phyloP scores from a whole-genome alignment of 345 rosid species.

The Syzygium grande region DNA sequence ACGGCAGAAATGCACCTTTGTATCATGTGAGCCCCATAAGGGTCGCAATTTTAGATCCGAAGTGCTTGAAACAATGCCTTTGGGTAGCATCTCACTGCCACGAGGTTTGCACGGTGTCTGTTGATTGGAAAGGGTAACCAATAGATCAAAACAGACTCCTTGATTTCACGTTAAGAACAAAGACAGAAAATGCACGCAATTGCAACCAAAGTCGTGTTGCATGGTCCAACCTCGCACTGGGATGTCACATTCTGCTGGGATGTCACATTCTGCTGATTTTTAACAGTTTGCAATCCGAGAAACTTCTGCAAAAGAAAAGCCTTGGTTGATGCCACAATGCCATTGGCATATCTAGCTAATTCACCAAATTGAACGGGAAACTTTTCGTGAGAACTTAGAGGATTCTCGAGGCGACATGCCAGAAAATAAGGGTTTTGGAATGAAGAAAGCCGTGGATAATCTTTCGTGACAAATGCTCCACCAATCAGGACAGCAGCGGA shows the following conservation, averaged over 20 bases:
- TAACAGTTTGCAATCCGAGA: not conserved
- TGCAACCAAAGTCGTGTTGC: not conserved
- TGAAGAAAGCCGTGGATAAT: not conserved
- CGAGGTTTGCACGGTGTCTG: conserved; percentile 30
- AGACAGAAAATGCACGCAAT: not conserved
- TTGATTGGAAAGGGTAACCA: not conserved
- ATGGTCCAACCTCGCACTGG: not conserved
- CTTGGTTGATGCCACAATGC: not conserved
- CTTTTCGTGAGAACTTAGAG: not conserved
- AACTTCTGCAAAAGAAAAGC: not conserved
- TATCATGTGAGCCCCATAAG: conserved; percentile 33
- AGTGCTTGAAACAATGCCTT: conserved; percentile 52
- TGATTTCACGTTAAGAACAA: not conserved
- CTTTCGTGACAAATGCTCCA: not conserved
- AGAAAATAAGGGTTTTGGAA: not conserved
- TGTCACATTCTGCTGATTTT: not conserved
- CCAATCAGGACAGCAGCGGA: not conserved
- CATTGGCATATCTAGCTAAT: not conserved
- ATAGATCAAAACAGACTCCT: not conserved
- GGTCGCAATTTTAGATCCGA: conserved; percentile 69
- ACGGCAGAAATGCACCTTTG: conserved; percentile 19
- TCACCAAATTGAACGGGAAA: not conserved
- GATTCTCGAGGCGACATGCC: not conserved
- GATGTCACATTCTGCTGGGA: not conserved
- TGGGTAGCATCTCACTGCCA: conserved; percentile 50